A percentile compares a stretch with the other conserved stretches of the same genome.
Conservation (phyloP, 176 grass and related monocot genomes). For the Triticum turgidum region DNA sequence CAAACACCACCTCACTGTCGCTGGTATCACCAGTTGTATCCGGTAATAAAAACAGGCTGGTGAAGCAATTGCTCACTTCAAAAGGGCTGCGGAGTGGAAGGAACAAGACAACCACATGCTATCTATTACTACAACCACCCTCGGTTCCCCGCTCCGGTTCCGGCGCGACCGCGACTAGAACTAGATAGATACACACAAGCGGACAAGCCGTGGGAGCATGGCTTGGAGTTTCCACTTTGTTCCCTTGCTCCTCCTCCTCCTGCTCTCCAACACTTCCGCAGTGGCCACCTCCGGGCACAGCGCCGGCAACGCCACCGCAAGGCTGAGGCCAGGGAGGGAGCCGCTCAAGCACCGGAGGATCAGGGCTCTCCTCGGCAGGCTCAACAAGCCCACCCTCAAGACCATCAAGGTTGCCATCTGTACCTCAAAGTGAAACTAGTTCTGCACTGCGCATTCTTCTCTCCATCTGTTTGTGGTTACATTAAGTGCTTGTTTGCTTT, state of each 20-base stretch:
- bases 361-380: slow-evolving; percentile 52
- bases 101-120: slow-evolving; percentile 33
- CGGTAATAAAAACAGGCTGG: background rate
- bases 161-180: background rate
- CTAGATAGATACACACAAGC: slow-evolving; percentile 14
- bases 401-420: slow-evolving; percentile 50
- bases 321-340: slow-evolving; percentile 29
- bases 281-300: background rate
- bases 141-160: background rate
- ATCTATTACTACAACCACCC: background rate
- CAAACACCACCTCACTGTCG: background rate
- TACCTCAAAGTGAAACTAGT: background rate
- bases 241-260: slow-evolving; percentile 40
- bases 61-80: background rate
- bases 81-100: slow-evolving; percentile 18
- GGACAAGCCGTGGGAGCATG: slow-evolving; percentile 52
- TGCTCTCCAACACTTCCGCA: slow-evolving; percentile 18
- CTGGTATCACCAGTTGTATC: background rate
- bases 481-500: background rate
- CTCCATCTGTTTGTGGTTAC: background rate
- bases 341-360: slow-evolving; percentile 46
- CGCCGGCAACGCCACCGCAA: background rate
- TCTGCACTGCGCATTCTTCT: background rate
- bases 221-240: slow-evolving; percentile 66
- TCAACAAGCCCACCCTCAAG: slow-evolving; percentile 78